Base-by-base conservation (phyloP, 768 basidiomycete species). In the Hygrophorus russula region DNA sequence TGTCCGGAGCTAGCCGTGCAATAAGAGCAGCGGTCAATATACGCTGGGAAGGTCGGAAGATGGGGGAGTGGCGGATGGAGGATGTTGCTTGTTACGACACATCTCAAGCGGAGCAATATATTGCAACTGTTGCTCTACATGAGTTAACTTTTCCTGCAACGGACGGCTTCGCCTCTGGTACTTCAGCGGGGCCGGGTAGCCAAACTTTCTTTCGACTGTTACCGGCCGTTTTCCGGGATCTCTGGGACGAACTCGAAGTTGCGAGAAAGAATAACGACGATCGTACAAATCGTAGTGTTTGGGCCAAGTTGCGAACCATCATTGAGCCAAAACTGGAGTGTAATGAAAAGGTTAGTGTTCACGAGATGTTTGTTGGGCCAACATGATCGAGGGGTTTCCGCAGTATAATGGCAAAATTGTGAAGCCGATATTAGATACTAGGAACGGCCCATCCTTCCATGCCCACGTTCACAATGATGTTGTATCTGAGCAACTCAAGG, bases 161-260 rank as follows among this genome's bases (percentile, higher is more conserved):
- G 0, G 73, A 74, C 41, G 83, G 83, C 6, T 89, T 89, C 59
- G 70, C 75, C 8, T 59, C 70, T 2, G 70, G 71, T n/a, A 59
- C 58, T 3, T 61, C 70, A 27, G 59, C 61, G 9, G 66, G 67
- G 31, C 62, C 70, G 36, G 65, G 69, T 20, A 71, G 60, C 35
- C 67, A 66, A 36, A 80, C 85, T 0, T 86, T 81, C 51, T 86
- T 87, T 59, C 70, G 88, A 50, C 59, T 78, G 7, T 67, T 98
- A n/a, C 90, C 94, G 7, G 68, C 81, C 2, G 71, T 75, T 13
- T 94, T 82, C 60, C 74, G 91, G 48, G 85, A 91, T 58, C 65
- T 99, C 13, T 99, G 94, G 94, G 83, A 88, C 43, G 88, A 93
- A 58, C 63, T 97, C 12, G 91, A 92, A 53, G 57, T 51, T 3